Base-by-base conservation (phyloP, 2,329 filamentous ascomycete species). In the Aspergillus latus region DNA sequence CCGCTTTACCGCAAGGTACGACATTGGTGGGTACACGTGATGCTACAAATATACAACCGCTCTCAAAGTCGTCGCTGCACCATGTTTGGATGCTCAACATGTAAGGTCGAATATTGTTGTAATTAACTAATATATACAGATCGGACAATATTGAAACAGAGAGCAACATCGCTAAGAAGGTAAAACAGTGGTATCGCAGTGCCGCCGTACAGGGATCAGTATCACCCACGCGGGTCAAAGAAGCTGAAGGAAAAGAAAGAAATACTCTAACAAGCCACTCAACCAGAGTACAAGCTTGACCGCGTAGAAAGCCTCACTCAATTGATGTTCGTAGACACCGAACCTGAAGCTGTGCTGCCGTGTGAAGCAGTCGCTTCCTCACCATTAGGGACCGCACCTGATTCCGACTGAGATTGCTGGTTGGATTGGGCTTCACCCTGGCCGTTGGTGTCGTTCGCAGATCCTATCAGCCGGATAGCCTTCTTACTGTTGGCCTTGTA, bases 401-500 rank as follows among this genome's bases (percentile, higher is more conserved):
- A 45, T 15, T 59, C 50, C 7, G 37, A 28, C 11, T 54, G 52
- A 5, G 9, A 52, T 8, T 47, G 56, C 9, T 46, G 47, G 44
- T 37, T 57, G 5, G 58, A 4, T 29, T 64, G 66, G 5, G 54
- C 37, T 8, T 45, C 21, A 15, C 56, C 52, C 34, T 50, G 58
- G 28, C 46, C 59, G 21, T 66, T 64, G 8, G 65, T 53, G 11
- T 58, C 62, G 1, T 59, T 58, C 16, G 59, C 51, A 28, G 63
- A 56, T 6, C 59, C 60, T 9, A 66, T 65, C 9, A 70, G 61
- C 13, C 64, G 68, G 32, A 79, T 75, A 53, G 72, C 67, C 58
- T 90, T 93, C 67, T 85, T 86, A n/a, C 92, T 92, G 66, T 97
- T 99, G 50, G 89, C 82, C 70, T 92, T 95, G 80, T 99, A 99